Evolutionary conservation across 371 early-diverging fungal genomes (phyloP).

Genomic region (Mortierella sp.): DNA sequence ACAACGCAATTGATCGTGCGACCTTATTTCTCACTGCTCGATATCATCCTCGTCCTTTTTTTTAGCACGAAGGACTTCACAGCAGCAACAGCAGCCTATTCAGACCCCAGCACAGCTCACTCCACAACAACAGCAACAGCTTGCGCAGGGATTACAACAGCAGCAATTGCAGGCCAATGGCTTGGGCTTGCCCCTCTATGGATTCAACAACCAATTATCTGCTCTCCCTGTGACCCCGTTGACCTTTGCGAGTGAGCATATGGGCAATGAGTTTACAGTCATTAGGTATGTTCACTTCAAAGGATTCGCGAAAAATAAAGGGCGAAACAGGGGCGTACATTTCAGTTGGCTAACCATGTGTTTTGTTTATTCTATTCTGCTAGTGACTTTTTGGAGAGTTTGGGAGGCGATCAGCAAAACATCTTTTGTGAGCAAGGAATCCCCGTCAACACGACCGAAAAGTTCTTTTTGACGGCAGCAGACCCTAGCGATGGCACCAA

Average conservation of each 20-base stretch:
- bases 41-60: neutral
- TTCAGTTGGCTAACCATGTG: neutral
- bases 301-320: neutral
- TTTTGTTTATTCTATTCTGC: neutral
- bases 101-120: slow-evolving; percentile 19
- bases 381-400: slow-evolving; percentile 77
- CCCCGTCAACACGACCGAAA: slow-evolving; percentile 79
- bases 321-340: neutral
- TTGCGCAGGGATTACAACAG: slow-evolving; percentile 18
- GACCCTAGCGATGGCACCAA: slow-evolving; percentile 87
- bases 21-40: neutral
- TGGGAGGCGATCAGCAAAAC: slow-evolving; percentile 64
- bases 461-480: slow-evolving; percentile 90
- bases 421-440: slow-evolving; percentile 43
- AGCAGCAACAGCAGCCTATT: slow-evolving; percentile 20
- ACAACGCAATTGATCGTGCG: neutral
- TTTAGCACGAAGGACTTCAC: slow-evolving; percentile 38
- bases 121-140: slow-evolving; percentile 38
- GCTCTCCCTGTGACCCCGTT: slow-evolving; percentile 64
- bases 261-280: slow-evolving; percentile 87
- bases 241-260: slow-evolving; percentile 82
- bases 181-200: slow-evolving; percentile 26
- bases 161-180: slow-evolving; percentile 14
- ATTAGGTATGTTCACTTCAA: slow-evolving; percentile 62
- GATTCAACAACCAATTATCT: slow-evolving; percentile 45